A percentile compares a stretch with the other conserved stretches of the same genome.
Conservation (phyloP, 75 land plant species). For the Pinus tabuliformis region DNA sequence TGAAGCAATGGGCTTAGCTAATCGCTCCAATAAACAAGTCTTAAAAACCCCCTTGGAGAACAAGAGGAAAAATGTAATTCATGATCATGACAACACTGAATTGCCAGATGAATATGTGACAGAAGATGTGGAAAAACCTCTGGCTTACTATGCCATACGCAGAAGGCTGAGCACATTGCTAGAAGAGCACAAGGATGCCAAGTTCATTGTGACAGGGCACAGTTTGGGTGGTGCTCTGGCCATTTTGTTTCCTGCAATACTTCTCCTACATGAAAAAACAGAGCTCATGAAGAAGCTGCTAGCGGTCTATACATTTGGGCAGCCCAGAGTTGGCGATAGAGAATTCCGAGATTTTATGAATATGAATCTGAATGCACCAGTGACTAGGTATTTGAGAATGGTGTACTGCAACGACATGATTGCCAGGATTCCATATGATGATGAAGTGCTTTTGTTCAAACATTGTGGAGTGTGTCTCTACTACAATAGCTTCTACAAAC, state of each 20-base stretch:
- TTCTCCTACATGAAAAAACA: constrained; percentile 31
- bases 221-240: constrained; percentile 77
- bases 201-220: constrained; percentile 59
- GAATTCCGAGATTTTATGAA: constrained; percentile 36
- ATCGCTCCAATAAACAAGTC: constrained; percentile 1
- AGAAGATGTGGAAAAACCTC: background rate
- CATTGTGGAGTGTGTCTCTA: constrained; percentile 61
- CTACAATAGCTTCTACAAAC: constrained; percentile 47
- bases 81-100: background rate
- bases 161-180: constrained; percentile 24
- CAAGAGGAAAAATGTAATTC: background rate
- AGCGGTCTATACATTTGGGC: constrained; percentile 68
- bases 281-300: constrained; percentile 33
- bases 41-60: background rate
- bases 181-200: constrained; percentile 31
- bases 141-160: constrained; percentile 44
- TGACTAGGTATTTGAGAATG: constrained; percentile 35
- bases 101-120: constrained; percentile 5
- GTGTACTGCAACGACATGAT: constrained; percentile 69
- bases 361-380: background rate
- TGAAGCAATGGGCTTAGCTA: constrained; percentile 51
- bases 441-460: constrained; percentile 47
- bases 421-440: constrained; percentile 64
- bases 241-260: constrained; percentile 43
- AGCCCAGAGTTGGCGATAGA: constrained; percentile 65